Percentiles rank a stretch among this genome's conserved stretches.
Conservation (phyloP, 768 basidiomycete species). For the Tubosaeta brunneosetosa region DNA sequence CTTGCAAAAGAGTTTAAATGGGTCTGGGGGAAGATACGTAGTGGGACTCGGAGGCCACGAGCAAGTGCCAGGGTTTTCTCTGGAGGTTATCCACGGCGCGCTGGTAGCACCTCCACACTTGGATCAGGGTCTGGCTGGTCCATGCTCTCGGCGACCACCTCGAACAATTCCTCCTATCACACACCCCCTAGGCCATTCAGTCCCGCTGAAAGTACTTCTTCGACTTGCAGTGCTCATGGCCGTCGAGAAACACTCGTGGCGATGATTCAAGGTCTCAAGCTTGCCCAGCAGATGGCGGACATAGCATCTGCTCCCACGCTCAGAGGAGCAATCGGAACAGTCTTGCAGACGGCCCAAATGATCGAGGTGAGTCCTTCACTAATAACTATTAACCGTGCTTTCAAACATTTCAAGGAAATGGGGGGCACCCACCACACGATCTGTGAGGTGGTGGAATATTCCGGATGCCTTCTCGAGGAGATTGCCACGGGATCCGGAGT, state of each 20-base stretch:
- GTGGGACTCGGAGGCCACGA: not conserved
- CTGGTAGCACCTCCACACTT: not conserved
- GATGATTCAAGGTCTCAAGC: constrained; percentile 4
- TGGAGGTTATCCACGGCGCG: too few species aligned
- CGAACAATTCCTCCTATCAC: not conserved
- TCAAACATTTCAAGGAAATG: constrained; percentile 6
- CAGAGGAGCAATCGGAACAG: constrained; percentile 6
- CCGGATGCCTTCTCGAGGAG: constrained; percentile 12
- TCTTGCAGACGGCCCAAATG: constrained; percentile 3
- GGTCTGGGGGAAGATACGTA: constrained; percentile 3
- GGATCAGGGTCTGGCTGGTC: not conserved
- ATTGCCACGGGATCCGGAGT: constrained; percentile 1
- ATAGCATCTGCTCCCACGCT: not conserved
- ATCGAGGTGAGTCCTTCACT: constrained; percentile 5
- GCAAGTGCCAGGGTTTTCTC: too few species aligned
- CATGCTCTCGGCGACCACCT: not conserved
- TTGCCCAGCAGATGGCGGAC: constrained; percentile 7
- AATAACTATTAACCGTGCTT: not conserved
- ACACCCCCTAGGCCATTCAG: not conserved
- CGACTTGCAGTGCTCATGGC: constrained; percentile 1
- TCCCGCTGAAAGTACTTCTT: not conserved
- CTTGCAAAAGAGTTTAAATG: constrained; percentile 7
- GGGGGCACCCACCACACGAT: constrained; percentile 13
- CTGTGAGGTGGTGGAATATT: constrained; percentile 9
- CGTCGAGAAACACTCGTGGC: not conserved